phyloP scores from a whole-genome alignment of 768 basidiomycete species.

The Boletus rubescentipes region DNA sequence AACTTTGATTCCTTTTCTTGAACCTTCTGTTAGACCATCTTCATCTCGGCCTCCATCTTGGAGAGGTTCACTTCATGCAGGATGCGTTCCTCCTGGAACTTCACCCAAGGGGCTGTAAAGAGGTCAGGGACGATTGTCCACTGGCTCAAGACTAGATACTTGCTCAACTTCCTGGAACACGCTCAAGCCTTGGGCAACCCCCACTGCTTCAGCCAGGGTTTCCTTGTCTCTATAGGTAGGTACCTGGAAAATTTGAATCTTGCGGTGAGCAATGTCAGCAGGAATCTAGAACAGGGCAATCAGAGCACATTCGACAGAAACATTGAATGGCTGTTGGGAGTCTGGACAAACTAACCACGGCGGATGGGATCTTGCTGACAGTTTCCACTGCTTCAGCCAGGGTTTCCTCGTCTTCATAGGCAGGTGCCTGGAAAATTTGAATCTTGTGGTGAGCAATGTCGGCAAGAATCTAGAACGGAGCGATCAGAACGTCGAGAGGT shows the following conservation, averaged over 20 bases:
- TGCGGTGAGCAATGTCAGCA: conserved; percentile 90
- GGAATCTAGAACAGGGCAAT: conserved; percentile 59
- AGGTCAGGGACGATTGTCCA: conserved; percentile 12
- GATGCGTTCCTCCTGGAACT: conserved; percentile 93
- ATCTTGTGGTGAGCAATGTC: too few relatives aligned
- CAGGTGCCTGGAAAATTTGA: too few relatives aligned
- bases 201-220: conserved; percentile 97
- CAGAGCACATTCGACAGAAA: neutral
- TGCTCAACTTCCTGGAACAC: conserved; percentile 99
- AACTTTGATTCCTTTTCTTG: conserved; percentile 99
- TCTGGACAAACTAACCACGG: too few relatives aligned
- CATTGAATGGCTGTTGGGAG: too few relatives aligned
- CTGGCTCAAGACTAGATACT: conserved; percentile 30
- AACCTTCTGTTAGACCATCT: conserved; percentile 99
- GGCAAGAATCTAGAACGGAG: too few relatives aligned
- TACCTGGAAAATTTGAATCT: conserved; percentile 97
- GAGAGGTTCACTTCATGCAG: conserved; percentile 96
- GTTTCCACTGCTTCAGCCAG: too few relatives aligned
- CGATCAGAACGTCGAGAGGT: too few relatives aligned
- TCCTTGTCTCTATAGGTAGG: conserved; percentile 99
- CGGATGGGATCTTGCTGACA: too few relatives aligned
- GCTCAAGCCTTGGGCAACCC: conserved; percentile 93
- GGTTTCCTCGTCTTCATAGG: too few relatives aligned
- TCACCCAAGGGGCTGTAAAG: conserved; percentile 81
- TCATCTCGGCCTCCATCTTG: conserved; percentile 99